These are phyloP conservation scores for Exophiala aquamarina DNA, from an alignment of 2,329 filamentous ascomycete genomes.

Conservation along the genomic window DNA sequence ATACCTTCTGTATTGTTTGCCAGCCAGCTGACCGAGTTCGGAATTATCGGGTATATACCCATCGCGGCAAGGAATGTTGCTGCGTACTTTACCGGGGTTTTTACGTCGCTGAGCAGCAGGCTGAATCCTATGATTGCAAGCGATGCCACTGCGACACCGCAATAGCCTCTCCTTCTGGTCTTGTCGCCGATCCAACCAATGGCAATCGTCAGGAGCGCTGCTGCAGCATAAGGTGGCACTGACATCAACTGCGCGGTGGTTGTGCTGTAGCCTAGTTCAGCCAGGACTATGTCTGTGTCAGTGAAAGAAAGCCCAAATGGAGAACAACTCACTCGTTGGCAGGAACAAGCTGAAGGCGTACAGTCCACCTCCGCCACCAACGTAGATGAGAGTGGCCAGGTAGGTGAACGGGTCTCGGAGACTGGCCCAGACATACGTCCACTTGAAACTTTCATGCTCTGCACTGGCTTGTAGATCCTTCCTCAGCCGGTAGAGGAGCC, in stretches of 20 bases:
- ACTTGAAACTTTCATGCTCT: conserved; percentile 40
- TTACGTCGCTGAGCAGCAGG: conserved; percentile 63
- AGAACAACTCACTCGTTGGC: conserved; percentile 41
- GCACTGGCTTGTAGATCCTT: conserved; percentile 44
- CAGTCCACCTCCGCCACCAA: conserved; percentile 55
- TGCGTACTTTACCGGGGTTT: conserved; percentile 38
- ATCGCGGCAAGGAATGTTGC: conserved; percentile 81
- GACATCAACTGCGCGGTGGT: conserved; percentile 66
- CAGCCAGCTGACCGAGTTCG: conserved; percentile 86
- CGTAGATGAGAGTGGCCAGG: conserved; percentile 45
- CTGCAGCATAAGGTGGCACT: conserved; percentile 64
- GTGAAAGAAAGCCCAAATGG: background rate
- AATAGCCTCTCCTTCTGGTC: conserved; percentile 58
- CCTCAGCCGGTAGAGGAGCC: conserved; percentile 36
- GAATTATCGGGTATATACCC: conserved; percentile 83
- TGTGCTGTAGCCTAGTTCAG: conserved; percentile 55
- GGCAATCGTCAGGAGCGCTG: conserved; percentile 53
- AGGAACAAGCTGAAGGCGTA: conserved; percentile 61
- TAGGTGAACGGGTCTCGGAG: conserved; percentile 53
- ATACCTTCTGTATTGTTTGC: conserved; percentile 85
- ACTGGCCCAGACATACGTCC: conserved; percentile 50
- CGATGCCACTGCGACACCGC: conserved; percentile 70
- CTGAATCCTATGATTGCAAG: conserved; percentile 74
- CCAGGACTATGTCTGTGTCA: conserved; percentile 51
- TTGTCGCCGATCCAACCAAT: conserved; percentile 64